Percentiles rank a stretch among this genome's conserved stretches.
phyloP scores from a whole-genome alignment of 2,329 filamentous ascomycete genomes.

The Nothophaeocryptopus gaeumannii region DNA sequence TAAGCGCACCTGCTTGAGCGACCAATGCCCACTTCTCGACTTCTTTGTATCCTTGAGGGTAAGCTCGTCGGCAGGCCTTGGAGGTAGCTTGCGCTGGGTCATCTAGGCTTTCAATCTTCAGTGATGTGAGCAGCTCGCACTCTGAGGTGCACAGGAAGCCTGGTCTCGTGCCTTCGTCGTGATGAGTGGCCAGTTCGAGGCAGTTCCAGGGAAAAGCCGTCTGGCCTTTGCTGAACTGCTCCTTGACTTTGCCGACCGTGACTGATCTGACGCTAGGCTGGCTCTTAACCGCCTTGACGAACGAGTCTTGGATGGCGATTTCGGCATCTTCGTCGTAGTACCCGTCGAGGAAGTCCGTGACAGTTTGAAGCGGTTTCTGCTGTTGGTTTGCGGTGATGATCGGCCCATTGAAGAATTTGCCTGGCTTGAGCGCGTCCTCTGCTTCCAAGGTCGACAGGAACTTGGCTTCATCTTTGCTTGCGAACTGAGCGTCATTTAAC shows the following conservation, averaged over 20 bases:
- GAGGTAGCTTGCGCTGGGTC: conserved; percentile 21
- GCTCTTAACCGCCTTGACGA: conserved; percentile 14
- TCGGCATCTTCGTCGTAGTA: conserved; percentile 31
- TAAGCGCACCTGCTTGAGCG: conserved; percentile 35
- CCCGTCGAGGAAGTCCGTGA: conserved; percentile 29
- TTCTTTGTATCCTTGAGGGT: conserved; percentile 32
- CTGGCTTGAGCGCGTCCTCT: conserved; percentile 19
- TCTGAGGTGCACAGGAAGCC: conserved; percentile 34
- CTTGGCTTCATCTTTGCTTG: conserved; percentile 24
- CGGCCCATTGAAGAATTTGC: conserved; percentile 24
- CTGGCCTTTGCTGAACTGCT: conserved; percentile 19
- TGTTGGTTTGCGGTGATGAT: conserved; percentile 32
- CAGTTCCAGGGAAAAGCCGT: conserved; percentile 29
- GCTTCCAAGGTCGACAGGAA: conserved; percentile 27
- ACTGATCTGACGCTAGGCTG: conserved; percentile 15
- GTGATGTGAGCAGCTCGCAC: conserved; percentile 32
- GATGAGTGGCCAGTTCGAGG: conserved; percentile 33
- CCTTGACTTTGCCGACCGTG: conserved; percentile 27
- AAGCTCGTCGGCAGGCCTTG: conserved; percentile 21
- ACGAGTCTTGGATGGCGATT: conserved; percentile 32
- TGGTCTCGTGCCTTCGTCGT: conserved; percentile 33
- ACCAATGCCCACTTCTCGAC: conserved; percentile 36
- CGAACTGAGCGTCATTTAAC: conserved; percentile 2
- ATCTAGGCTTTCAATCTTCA: conserved; percentile 29
- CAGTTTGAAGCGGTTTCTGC: conserved; percentile 25